phyloP scores from a whole-genome alignment of 495 filamentous ascomycete genomes.

The Saxispiralis lemnorum region DNA sequence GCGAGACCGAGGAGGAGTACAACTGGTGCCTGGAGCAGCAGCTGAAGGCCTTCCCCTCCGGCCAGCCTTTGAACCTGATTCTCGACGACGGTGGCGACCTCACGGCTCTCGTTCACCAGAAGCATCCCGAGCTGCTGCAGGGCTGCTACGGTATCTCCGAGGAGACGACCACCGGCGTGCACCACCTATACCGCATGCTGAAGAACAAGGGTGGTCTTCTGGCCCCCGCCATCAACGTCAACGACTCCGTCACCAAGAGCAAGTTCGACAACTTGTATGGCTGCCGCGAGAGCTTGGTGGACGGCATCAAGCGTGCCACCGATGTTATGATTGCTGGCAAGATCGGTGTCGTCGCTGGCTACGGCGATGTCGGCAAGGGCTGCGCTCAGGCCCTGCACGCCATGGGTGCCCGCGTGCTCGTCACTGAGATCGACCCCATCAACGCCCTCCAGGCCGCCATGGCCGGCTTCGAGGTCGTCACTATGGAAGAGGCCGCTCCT shows the following conservation, averaged over 20 bases:
- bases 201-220: constrained; percentile 66
- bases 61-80: constrained; percentile 92
- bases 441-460: constrained; percentile 98
- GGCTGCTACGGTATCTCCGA: constrained; percentile 96
- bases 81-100: constrained; percentile 97
- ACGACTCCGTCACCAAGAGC: constrained; percentile 97
- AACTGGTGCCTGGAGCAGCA: constrained; percentile 99
- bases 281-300: constrained; percentile 94
- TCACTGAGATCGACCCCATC: constrained; percentile 98
- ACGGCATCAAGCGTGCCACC: constrained; percentile 99
- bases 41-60: constrained; percentile 87
- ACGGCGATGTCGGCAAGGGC: constrained; percentile 98
- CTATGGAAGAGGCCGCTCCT: constrained; percentile 87
- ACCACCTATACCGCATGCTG: constrained; percentile 96
- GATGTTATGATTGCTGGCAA: constrained; percentile 99
- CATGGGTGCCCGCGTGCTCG: constrained; percentile 92
- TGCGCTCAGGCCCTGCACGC: constrained; percentile 86
- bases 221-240: constrained; percentile 96
- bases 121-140: constrained; percentile 94
- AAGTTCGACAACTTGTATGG: constrained; percentile 99
- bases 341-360: constrained; percentile 91
- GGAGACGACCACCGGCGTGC: constrained; percentile 98
- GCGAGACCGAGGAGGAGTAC: constrained; percentile 99
- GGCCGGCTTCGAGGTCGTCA: constrained; percentile 86
- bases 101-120: constrained; percentile 86